A percentile compares a stretch with the other conserved stretches of the same genome.
These are phyloP conservation scores for Elongisporangium anandrum DNA, from an alignment of 352 stramenopile species.

Conservation along the genomic window DNA sequence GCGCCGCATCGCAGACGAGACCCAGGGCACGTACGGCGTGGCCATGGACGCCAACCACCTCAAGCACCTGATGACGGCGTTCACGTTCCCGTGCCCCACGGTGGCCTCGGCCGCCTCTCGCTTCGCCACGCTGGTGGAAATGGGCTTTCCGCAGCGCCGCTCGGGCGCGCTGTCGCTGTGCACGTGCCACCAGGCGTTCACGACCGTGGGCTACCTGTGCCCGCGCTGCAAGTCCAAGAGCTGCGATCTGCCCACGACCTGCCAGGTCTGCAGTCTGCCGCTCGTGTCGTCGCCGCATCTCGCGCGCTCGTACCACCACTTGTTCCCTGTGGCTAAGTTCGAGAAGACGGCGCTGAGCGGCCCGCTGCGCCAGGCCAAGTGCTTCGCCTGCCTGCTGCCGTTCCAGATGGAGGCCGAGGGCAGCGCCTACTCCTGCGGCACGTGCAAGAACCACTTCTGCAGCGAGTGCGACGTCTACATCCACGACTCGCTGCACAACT, in stretches of 20 bases:
- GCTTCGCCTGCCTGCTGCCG: slow-evolving; percentile 77
- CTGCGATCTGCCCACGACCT: slow-evolving; percentile 94
- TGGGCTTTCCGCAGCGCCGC: slow-evolving; percentile 78
- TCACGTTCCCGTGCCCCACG: slow-evolving; percentile 92
- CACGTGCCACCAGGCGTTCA: slow-evolving; percentile 84
- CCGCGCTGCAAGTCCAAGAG: slow-evolving; percentile 93
- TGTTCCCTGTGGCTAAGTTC: slow-evolving; percentile 97
- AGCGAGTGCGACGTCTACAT: slow-evolving; percentile 97
- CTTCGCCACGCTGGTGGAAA: slow-evolving; percentile 80
- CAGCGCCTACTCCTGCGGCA: slow-evolving; percentile 78
- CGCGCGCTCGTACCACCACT: slow-evolving; percentile 96
- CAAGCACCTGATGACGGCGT: slow-evolving; percentile 89
- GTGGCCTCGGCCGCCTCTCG: slow-evolving; percentile 58
- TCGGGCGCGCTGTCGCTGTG: slow-evolving; percentile 77
- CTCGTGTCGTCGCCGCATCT: slow-evolving; percentile 97
- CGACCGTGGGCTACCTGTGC: slow-evolving; percentile 91
- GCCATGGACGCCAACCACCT: slow-evolving; percentile 93
- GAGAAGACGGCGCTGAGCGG: slow-evolving; percentile 54
- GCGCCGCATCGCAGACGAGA: slow-evolving; percentile 86
- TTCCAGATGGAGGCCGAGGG: slow-evolving; percentile 39
- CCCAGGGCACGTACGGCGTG: slow-evolving; percentile 92
- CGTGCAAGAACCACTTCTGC: slow-evolving; percentile 93
- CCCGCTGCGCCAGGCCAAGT: slow-evolving; percentile 41
- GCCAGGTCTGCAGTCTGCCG: slow-evolving; percentile 95
- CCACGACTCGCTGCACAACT: slow-evolving; percentile 98